phyloP scores from a whole-genome alignment of 306 rosid species.

The Medicago ruthenica region DNA sequence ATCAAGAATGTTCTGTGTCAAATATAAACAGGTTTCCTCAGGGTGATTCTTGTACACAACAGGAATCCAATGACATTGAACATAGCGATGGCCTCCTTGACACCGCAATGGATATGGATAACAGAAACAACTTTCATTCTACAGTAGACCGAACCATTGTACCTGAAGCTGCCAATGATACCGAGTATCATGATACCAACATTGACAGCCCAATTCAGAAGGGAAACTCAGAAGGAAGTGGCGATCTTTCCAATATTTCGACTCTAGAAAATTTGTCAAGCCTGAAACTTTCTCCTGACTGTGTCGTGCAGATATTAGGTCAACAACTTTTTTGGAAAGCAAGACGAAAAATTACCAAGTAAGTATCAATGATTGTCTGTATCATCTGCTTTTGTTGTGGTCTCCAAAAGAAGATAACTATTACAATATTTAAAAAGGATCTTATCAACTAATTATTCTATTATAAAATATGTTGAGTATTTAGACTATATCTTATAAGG shows the following conservation, averaged over 20 bases:
- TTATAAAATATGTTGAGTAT: not conserved
- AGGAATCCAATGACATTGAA: conserved; percentile 47
- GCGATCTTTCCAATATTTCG: conserved; percentile 68
- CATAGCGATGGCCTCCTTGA: conserved; percentile 51
- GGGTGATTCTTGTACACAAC: conserved; percentile 51
- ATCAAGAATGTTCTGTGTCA: conserved; percentile 1
- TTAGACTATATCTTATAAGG: not conserved
- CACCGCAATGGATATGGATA: conserved; percentile 51
- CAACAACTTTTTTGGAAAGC: conserved; percentile 97
- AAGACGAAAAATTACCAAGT: conserved; percentile 77
- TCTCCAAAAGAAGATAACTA: conserved; percentile 3
- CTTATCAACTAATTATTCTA: no score
- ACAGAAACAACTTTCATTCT: conserved; percentile 41
- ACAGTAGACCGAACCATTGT: conserved; percentile 48
- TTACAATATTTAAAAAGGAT: no score
- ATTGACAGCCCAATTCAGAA: conserved; percentile 41
- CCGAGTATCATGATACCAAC: conserved; percentile 48
- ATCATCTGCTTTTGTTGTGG: conserved; percentile 35
- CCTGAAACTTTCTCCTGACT: conserved; percentile 75
- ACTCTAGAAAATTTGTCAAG: conserved; percentile 65
- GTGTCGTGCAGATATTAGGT: conserved; percentile 78
- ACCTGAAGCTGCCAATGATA: conserved; percentile 50
- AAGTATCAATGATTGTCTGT: conserved; percentile 46
- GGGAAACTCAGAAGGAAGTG: conserved; percentile 63
- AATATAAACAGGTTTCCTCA: conserved; percentile 42